Percentiles rank a stretch among this genome's conserved stretches.
phyloP scores from a whole-genome alignment of 306 rosid species.

The Crotalaria pallida region DNA sequence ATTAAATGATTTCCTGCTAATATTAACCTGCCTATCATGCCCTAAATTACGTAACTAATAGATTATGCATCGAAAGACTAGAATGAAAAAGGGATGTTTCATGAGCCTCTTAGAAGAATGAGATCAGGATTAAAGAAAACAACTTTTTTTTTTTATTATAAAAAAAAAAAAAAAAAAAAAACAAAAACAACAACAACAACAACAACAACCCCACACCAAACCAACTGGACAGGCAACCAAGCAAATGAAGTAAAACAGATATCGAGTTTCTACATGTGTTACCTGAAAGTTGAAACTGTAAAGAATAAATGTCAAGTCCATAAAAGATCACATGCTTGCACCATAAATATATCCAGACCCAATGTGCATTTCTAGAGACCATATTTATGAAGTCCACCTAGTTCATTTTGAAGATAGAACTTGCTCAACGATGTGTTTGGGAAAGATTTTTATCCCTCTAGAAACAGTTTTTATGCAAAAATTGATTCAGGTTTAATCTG shows the following conservation, averaged over 20 bases:
- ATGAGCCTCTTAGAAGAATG: too few species aligned
- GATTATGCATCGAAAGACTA: neutral
- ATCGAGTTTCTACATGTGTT: neutral
- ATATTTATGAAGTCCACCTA: conserved; percentile 5
- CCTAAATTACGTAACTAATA: neutral
- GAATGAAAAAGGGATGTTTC: too few species aligned
- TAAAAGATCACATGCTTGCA: neutral
- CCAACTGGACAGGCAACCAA: neutral
- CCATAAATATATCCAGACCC: neutral
- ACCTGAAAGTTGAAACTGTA: neutral
- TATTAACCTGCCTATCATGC: neutral
- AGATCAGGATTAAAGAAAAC: too few species aligned
- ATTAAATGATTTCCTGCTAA: neutral
- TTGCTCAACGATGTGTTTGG: conserved; percentile 1
- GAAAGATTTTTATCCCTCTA: too few species aligned
- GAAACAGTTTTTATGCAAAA: too few species aligned
- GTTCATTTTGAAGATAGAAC: conserved; percentile 9
- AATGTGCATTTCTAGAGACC: neutral
- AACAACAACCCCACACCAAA: neutral
- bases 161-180: too few species aligned
- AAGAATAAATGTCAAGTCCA: neutral
- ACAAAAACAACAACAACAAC: too few species aligned
- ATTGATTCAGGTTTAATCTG: too few species aligned
- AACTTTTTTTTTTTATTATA: too few species aligned
- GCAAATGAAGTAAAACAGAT: neutral